Evolutionary conservation across 78 protist species (phyloP).

Genomic region (Dictyostelium intermedium): DNA sequence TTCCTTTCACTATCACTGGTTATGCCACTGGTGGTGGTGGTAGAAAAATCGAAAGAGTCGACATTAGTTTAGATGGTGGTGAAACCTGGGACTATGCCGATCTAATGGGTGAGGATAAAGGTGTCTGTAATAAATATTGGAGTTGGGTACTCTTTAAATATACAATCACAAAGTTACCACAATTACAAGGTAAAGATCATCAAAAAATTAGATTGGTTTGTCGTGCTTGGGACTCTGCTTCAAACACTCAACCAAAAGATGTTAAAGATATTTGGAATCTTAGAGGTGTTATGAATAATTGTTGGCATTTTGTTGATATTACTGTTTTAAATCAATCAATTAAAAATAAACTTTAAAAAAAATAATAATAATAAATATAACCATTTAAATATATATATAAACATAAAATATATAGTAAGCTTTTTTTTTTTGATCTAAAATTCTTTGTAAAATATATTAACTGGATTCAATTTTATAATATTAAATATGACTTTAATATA

Average conservation of each 20-base stretch:
- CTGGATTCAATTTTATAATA: no score
- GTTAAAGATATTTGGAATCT: conserved; percentile 86
- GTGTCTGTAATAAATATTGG: conserved; percentile 80
- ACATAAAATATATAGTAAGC: no score
- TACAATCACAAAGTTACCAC: conserved; percentile 51
- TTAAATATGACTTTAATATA: no score
- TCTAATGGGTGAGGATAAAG: conserved; percentile 37
- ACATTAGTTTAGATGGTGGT: conserved; percentile 90
- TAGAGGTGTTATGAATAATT: conserved; percentile 88
- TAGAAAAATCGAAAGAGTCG: conserved; percentile 92
- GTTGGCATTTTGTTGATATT: conserved; percentile 83
- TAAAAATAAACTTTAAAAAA: not conserved
- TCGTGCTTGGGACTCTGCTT: conserved; percentile 78
- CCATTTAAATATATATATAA: not conserved
- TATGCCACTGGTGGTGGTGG: conserved; percentile 94
- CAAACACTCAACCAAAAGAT: conserved; percentile 89
- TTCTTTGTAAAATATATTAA: no score
- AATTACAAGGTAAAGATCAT: not conserved
- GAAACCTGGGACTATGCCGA: conserved; percentile 84
- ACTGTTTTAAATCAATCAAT: conserved; percentile 5
- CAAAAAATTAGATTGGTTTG: conserved; percentile 6
- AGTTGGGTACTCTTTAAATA: conserved; percentile 89
- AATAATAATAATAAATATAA: not conserved
- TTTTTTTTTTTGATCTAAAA: no score
- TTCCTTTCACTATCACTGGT: conserved; percentile 77